A percentile compares a stretch with the other conserved stretches of the same genome.
phyloP scores from a whole-genome alignment of 2,329 filamentous ascomycete genomes.

The Didymella exigua region DNA sequence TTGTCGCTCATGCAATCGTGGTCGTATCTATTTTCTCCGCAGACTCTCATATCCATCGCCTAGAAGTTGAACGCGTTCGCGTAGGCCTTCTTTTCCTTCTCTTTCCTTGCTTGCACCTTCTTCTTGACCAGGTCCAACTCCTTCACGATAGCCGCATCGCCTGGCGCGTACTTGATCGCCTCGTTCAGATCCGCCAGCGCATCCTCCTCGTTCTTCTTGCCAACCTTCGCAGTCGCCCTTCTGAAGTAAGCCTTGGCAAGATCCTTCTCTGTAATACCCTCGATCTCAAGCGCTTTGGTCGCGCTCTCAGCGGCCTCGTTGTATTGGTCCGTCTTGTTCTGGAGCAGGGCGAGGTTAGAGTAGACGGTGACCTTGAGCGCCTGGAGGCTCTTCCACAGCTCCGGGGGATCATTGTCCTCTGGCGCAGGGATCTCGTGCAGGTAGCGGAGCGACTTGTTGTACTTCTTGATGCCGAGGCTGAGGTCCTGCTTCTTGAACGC shows the following conservation, averaged over 20 bases:
- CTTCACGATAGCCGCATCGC: constrained; percentile 73
- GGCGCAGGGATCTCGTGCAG: constrained; percentile 80
- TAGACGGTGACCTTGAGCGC: constrained; percentile 83
- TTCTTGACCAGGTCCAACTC: constrained; percentile 82
- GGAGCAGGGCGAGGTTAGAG: constrained; percentile 85
- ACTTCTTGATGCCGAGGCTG: constrained; percentile 79
- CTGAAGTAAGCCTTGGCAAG: constrained; percentile 89
- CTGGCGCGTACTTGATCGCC: constrained; percentile 60
- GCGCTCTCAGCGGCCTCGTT: constrained; percentile 73
- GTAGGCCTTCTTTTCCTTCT: constrained; percentile 91
- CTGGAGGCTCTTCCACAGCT: constrained; percentile 69
- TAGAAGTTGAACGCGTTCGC: constrained; percentile 79
- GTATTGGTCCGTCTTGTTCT: constrained; percentile 78
- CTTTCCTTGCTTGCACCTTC: constrained; percentile 71
- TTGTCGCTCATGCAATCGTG: too few relatives aligned
- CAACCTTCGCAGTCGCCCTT: constrained; percentile 74
- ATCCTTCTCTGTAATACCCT: constrained; percentile 71
- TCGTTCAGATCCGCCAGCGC: constrained; percentile 59
- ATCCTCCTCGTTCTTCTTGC: constrained; percentile 81
- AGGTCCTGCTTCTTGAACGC: constrained; percentile 84
- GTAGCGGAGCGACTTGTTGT: constrained; percentile 90
- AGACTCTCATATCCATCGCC: neutral
- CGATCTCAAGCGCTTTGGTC: constrained; percentile 71
- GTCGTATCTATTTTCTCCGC: too few relatives aligned
- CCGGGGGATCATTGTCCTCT: constrained; percentile 70